Evolutionary conservation across 2,329 filamentous ascomycete genomes (phyloP), one percentile per base, ranked within the genome.

Genomic region (Colletotrichum zoysiae): DNA sequence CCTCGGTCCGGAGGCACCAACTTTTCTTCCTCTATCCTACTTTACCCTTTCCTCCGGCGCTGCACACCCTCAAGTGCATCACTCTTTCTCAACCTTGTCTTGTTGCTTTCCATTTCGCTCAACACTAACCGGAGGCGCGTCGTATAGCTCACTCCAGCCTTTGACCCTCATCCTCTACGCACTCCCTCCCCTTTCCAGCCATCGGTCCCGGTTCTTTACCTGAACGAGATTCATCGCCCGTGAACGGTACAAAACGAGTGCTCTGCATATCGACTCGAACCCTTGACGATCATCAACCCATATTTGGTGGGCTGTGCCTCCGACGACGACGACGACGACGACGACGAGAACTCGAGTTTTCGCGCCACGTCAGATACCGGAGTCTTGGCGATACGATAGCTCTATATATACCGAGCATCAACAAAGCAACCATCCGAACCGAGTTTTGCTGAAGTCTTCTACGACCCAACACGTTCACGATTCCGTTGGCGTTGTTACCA

Each of bases 1-100:
- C 65, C 59, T 71, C 70, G 70, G 60, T 48, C 44, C 33, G 59
- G 66, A 70, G 65, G 70, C 70, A 69, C 70, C 70, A 53, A 26
- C 42, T 57, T 62, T 73, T 72, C 55, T 42, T 42, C 53, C 48
- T 55, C 42, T 53, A 40, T 53, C 40, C 30, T 46, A 9, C 55
- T 40, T 53, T 7, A 33, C 64, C 38, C n/a, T 60, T 38, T 46
- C 23, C 61, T 51, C 59, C 30, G n/a, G 20, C 67, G 35, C 44
- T 40, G 40, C 60, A 42, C 57, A 57, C 64, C 35, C 38, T 46
- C n/a, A 23, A 58, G 51, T 65, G 62, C 62, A 42, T 63, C 46
- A 26, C n/a, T 42, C 16, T 38, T 38, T 33, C 38, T 58, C 38
- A 26, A 64, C 40, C 44, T 42, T 56, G 18, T 44, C 42, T 44